A percentile compares a stretch with the other conserved stretches of the same genome.
Conservation (phyloP, 2,329 filamentous ascomycete genomes). For the Elsinoe necatrix region DNA sequence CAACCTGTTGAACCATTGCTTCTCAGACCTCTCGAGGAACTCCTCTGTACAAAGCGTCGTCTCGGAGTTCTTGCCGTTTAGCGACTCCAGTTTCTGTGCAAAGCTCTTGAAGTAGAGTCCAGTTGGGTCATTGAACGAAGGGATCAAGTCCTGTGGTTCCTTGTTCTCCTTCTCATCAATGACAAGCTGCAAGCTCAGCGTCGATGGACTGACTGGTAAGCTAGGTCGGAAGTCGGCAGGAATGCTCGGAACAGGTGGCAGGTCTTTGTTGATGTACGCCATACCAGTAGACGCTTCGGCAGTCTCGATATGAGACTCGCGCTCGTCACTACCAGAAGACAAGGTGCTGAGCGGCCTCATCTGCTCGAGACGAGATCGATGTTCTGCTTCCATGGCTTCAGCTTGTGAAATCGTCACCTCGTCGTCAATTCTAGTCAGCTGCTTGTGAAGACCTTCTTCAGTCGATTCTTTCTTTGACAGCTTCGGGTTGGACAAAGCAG, state of each 20-base stretch:
- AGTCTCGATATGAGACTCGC: neutral
- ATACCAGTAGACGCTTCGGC: neutral
- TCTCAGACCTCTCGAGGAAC: constrained; percentile 56
- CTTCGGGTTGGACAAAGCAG: constrained; percentile 15
- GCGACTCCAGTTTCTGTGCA: constrained; percentile 46
- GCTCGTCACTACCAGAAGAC: neutral
- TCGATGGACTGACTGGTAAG: constrained; percentile 6
- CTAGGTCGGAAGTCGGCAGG: neutral
- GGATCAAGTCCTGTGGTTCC: constrained; percentile 57
- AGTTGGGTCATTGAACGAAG: constrained; percentile 57
- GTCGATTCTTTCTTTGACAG: neutral
- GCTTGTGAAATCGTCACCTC: constrained; percentile 26
- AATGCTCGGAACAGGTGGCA: neutral
- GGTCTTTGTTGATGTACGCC: constrained; percentile 3
- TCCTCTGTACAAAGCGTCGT: constrained; percentile 55
- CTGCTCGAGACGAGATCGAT: constrained; percentile 5
- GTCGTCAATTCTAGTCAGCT: constrained; percentile 25
- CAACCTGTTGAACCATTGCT: constrained; percentile 56
- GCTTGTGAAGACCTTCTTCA: neutral
- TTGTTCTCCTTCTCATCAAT: constrained; percentile 54
- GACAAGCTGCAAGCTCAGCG: constrained; percentile 48
- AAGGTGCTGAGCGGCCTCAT: neutral
- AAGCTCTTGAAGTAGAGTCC: constrained; percentile 54
- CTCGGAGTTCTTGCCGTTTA: constrained; percentile 51
- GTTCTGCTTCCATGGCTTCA: constrained; percentile 26